Evolutionary conservation across 2,329 filamentous ascomycete species (phyloP).

Genomic region (Neurospora sp.): DNA sequence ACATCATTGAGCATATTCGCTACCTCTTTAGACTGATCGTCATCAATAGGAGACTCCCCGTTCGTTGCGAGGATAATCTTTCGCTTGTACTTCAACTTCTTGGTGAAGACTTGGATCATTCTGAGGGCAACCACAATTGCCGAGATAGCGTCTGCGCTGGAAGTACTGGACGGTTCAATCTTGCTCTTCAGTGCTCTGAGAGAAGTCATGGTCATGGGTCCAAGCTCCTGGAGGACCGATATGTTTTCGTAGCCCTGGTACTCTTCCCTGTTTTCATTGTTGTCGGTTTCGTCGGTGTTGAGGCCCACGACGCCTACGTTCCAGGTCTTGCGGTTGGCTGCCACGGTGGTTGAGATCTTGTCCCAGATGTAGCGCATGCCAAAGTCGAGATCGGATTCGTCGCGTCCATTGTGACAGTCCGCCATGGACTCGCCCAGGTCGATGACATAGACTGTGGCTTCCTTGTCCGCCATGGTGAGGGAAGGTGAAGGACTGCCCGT

Average conservation of each 20-base stretch:
- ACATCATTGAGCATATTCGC: conserved; percentile 63
- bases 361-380: conserved; percentile 91
- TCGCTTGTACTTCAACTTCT: conserved; percentile 70
- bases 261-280: conserved; percentile 53
- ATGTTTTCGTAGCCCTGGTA: conserved; percentile 75
- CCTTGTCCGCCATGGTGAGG: conserved; percentile 73
- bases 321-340: conserved; percentile 59
- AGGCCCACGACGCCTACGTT: conserved; percentile 73
- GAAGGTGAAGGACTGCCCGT: background rate
- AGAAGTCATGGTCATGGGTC: conserved; percentile 53
- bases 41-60: conserved; percentile 63
- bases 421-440: conserved; percentile 85
- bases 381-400: conserved; percentile 78
- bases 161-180: conserved; percentile 58
- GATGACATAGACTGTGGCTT: conserved; percentile 85
- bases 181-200: conserved; percentile 53
- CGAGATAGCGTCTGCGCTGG: conserved; percentile 74
- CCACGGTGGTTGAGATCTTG: conserved; percentile 68
- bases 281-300: conserved; percentile 67
- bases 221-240: conserved; percentile 62
- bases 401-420: conserved; percentile 57
- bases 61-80: conserved; percentile 82
- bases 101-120: conserved; percentile 74
- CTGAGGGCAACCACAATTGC: conserved; percentile 77
- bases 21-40: conserved; percentile 61